Percentiles rank a stretch among this genome's conserved stretches.
Evolutionary conservation across 345 rosid species (phyloP).

Genomic region (Sisymbrium altissimum): DNA sequence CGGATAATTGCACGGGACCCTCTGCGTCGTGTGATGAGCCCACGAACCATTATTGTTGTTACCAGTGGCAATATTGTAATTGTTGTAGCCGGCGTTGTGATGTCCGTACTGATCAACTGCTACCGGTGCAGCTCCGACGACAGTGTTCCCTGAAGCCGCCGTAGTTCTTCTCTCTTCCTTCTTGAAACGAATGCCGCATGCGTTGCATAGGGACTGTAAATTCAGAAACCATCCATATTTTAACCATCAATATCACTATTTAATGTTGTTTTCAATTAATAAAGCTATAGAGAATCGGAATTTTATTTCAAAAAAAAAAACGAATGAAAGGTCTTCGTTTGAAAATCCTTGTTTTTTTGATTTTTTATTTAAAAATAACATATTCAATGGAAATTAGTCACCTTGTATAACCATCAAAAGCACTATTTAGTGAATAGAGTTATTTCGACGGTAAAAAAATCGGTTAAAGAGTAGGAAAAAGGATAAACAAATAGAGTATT

Average conservation of each 20-base stretch:
- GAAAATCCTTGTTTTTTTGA: not conserved
- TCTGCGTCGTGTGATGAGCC: conserved; percentile 45
- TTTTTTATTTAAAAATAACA: too few species aligned
- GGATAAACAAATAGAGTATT: not conserved
- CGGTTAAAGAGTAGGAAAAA: not conserved
- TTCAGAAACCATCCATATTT: conserved; percentile 25
- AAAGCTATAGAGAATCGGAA: not conserved
- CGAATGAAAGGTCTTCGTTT: not conserved
- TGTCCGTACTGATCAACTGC: conserved; percentile 37
- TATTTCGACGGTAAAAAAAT: not conserved
- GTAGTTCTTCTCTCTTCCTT: conserved; percentile 89
- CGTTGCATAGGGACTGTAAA: conserved; percentile 86
- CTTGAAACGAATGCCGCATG: conserved; percentile 92
- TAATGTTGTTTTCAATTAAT: conserved; percentile 19
- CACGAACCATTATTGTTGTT: conserved; percentile 33
- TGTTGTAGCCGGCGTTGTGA: conserved; percentile 26
- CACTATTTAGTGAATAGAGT: not conserved
- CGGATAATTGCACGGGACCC: conserved; percentile 50
- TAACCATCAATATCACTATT: conserved; percentile 4
- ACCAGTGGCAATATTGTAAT: conserved; percentile 14
- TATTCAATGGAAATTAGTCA: not conserved
- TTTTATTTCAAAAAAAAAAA: not conserved
- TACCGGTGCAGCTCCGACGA: conserved; percentile 32
- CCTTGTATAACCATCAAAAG: not conserved
- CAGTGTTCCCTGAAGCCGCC: conserved; percentile 37